Conservation (phyloP, 1,284 basidiomycete genomes). For the Puccinia brachypodii region DNA sequence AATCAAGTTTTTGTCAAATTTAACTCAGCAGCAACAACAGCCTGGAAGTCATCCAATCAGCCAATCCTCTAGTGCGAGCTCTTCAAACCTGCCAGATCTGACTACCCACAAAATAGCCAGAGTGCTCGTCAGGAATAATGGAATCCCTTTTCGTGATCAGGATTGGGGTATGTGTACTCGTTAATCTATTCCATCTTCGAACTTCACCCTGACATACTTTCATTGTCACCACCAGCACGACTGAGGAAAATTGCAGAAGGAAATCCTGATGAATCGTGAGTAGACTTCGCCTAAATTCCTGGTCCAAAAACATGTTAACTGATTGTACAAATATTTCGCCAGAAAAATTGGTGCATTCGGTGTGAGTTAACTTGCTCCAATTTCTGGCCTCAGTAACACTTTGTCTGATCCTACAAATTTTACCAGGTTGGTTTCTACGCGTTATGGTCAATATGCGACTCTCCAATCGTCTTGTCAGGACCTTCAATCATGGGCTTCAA, state of each 20-base stretch:
- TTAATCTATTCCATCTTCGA: neutral
- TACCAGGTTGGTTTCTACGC: conserved; percentile 63
- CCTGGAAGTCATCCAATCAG: conserved; percentile 63
- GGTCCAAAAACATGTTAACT: conserved; percentile 40
- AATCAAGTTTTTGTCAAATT: conserved; percentile 53
- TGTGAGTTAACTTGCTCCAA: conserved; percentile 62
- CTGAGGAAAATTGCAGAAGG: conserved; percentile 47
- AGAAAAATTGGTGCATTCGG: conserved; percentile 84
- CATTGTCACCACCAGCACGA: conserved; percentile 25
- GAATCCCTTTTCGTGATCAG: conserved; percentile 68
- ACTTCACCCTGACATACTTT: conserved; percentile 25
- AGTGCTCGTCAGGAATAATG: conserved; percentile 78
- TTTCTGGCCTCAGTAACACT: neutral
- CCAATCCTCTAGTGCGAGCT: conserved; percentile 1
- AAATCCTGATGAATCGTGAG: conserved; percentile 49
- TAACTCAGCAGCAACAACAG: conserved; percentile 57
- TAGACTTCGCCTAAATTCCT: neutral
- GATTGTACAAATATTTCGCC: conserved; percentile 70
- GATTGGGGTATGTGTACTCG: conserved; percentile 19
- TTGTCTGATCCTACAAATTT: conserved; percentile 40
- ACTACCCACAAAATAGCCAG: conserved; percentile 56
- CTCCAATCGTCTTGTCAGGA: conserved; percentile 87
- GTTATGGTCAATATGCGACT: conserved; percentile 65
- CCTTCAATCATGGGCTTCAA: conserved; percentile 78
- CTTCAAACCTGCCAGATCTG: conserved; percentile 51